Conservation (phyloP, 2,329 filamentous ascomycete species). For the Cercospora sp. region DNA sequence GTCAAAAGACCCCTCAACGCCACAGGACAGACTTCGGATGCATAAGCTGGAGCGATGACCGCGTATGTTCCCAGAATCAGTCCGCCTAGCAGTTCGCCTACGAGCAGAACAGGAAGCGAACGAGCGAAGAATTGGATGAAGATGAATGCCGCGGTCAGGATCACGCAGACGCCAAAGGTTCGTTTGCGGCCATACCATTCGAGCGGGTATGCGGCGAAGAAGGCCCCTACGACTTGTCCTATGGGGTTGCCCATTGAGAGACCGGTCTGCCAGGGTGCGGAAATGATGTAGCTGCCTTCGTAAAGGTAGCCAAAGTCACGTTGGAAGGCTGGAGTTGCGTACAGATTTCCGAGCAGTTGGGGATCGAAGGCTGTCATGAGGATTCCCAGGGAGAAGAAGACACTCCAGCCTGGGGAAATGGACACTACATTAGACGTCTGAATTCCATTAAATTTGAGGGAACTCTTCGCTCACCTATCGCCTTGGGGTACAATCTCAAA, state of each 20-base stretch:
- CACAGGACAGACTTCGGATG: conserved; percentile 53
- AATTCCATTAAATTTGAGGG: neutral
- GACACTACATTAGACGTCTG: neutral
- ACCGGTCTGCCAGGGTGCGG: conserved; percentile 44
- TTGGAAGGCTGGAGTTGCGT: conserved; percentile 60
- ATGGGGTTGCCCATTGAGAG: conserved; percentile 56
- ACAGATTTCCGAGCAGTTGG: conserved; percentile 64
- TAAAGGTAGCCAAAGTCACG: conserved; percentile 57
- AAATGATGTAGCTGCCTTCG: conserved; percentile 42
- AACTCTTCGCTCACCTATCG: conserved; percentile 33
- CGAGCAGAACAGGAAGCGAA: conserved; percentile 57
- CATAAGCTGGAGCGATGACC: conserved; percentile 53
- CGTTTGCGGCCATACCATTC: conserved; percentile 38
- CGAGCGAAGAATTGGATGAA: conserved; percentile 65
- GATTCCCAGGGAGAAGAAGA: conserved; percentile 60
- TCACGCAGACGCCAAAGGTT: conserved; percentile 36
- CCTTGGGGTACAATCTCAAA: conserved; percentile 48
- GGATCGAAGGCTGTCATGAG: conserved; percentile 64
- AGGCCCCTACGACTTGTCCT: conserved; percentile 58
- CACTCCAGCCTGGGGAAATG: conserved; percentile 49
- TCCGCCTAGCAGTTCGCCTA: conserved; percentile 62
- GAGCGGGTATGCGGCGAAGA: conserved; percentile 42
- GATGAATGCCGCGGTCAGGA: conserved; percentile 53
- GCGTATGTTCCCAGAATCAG: conserved; percentile 63
- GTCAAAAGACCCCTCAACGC: conserved; percentile 60